Evolutionary conservation across 257 asterid species (phyloP).

Genomic region (Gynochthodes officinalis): DNA sequence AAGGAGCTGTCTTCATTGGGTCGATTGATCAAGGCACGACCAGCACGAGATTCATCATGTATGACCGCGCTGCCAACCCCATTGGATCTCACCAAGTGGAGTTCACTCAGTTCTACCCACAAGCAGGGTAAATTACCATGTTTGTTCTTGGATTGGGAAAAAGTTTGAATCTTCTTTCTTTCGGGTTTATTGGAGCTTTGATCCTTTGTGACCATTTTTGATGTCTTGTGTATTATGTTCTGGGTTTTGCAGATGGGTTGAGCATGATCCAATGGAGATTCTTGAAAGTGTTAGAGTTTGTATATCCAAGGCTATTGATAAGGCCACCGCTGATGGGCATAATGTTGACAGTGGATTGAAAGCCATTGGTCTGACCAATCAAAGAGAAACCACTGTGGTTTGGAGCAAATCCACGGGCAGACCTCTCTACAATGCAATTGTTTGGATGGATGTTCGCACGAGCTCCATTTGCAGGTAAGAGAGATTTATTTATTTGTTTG

Average conservation of each 20-base stretch:
- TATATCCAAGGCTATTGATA: slow-evolving; percentile 75
- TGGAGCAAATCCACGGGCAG: slow-evolving; percentile 95
- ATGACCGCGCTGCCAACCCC: slow-evolving; percentile 55
- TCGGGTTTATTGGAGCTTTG: not conserved
- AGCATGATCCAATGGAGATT: slow-evolving; percentile 95
- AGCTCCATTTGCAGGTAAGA: slow-evolving; percentile 83
- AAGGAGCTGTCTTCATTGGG: slow-evolving; percentile 55
- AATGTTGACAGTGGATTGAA: slow-evolving; percentile 75
- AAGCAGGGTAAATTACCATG: slow-evolving; percentile 98
- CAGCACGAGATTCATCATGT: slow-evolving; percentile 89
- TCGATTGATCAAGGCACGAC: slow-evolving; percentile 96
- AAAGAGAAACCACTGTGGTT: slow-evolving; percentile 91
- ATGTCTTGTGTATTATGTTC: too few relatives aligned
- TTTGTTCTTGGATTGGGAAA: too few relatives aligned
- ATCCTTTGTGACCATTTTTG: not conserved
- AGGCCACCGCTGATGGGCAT: slow-evolving; percentile 85
- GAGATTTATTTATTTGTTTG: not conserved
- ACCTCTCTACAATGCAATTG: slow-evolving; percentile 93
- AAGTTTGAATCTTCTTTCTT: too few relatives aligned
- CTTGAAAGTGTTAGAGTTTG: slow-evolving; percentile 77
- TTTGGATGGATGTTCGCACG: slow-evolving; percentile 98
- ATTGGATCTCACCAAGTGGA: slow-evolving; percentile 89
- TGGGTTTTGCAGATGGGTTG: slow-evolving; percentile 75
- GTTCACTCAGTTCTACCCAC: slow-evolving; percentile 85
- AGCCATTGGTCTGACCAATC: slow-evolving; percentile 94